A percentile compares a stretch with the other conserved stretches of the same genome.
phyloP scores from a whole-genome alignment of 257 asterid species.

The Penstemon davidsonii region DNA sequence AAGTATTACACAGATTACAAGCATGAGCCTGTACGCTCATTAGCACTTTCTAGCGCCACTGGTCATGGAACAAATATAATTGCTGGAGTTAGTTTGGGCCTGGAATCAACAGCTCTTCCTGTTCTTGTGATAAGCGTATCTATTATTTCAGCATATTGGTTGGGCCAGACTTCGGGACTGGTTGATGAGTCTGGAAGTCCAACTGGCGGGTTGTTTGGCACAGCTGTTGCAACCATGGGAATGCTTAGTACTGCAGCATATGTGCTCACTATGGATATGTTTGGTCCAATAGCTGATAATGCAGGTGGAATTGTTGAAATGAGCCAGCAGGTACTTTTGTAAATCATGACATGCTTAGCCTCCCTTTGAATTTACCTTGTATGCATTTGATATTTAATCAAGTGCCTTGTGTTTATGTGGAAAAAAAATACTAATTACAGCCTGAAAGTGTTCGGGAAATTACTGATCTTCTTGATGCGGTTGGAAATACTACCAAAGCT shows the following conservation, averaged over 20 bases:
- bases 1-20: constrained; percentile 95
- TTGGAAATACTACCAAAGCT: constrained; percentile 99
- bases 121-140: constrained; percentile 85
- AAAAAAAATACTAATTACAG: constrained; percentile 40
- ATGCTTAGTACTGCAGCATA: constrained; percentile 99
- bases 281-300: constrained; percentile 99
- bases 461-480: constrained; percentile 97
- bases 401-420: constrained; percentile 11
- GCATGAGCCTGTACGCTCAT: constrained; percentile 91
- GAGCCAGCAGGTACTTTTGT: constrained; percentile 89
- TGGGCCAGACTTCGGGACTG: constrained; percentile 95
- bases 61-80: constrained; percentile 99
- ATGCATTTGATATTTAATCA: constrained; percentile 6
- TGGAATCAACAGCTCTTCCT: constrained; percentile 99
- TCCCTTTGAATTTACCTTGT: neutral
- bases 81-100: constrained; percentile 98
- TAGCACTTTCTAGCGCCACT: constrained; percentile 90
- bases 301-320: constrained; percentile 99
- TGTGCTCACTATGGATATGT: constrained; percentile 99
- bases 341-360: constrained; percentile 22
- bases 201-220: constrained; percentile 98
- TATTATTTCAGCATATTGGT: constrained; percentile 90
- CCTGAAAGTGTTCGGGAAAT: constrained; percentile 98
- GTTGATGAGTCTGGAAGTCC: constrained; percentile 91
- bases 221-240: constrained; percentile 99